Evolutionary conservation across 176 grass and related monocot species (phyloP), one percentile per base, ranked within the genome.

Genomic region (Juncus effusus): DNA sequence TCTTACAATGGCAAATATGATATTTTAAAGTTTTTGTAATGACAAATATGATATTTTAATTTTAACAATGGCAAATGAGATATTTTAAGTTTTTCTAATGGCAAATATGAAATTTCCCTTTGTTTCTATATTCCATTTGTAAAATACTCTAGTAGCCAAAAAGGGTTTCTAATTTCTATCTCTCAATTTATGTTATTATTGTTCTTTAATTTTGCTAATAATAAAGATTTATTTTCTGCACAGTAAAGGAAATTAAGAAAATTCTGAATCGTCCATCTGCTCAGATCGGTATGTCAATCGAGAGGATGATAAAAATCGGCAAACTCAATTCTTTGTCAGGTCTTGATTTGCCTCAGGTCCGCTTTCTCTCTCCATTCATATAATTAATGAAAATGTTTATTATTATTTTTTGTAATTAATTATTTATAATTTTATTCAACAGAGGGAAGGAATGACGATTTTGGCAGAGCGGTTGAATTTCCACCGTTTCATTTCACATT

Each of bases 391-490:
- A 47, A 6, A 47, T 6, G 9, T 47, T 6, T 47, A 47, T 47
- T 47, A 47, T 6, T 47, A 47, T 47, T 28, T 28, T 28, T 28
- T 28, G 19, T 28, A 28, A 28, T 28, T 42, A 51, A 13, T 54
- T 67, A 44, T 77, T 35, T 67, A 72, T 28, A 70, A 52, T 42
- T 55, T 69, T 69, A 44, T 61, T 87, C 58, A 79, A 60, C 74
- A 96, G 92, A 91, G 76, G 88, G 87, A 96, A 74, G 92, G 92
- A 49, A 88, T 96, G 92, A 91, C 82, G 51, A 82, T 96, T 78
- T 81, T 81, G 10, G 87, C 87, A 69, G 92, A 96, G 62, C 82
- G 92, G 16, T 84, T 96, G 44, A 96, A 96, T 65, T 96, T 77
- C 53, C 79, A 74, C 64, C 92, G 92, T 63, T 96, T 83, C 64